A percentile compares a stretch with the other conserved stretches of the same genome.
Conservation (phyloP, 2,329 filamentous ascomycete genomes). For the Apiospora rasikravindrae region DNA sequence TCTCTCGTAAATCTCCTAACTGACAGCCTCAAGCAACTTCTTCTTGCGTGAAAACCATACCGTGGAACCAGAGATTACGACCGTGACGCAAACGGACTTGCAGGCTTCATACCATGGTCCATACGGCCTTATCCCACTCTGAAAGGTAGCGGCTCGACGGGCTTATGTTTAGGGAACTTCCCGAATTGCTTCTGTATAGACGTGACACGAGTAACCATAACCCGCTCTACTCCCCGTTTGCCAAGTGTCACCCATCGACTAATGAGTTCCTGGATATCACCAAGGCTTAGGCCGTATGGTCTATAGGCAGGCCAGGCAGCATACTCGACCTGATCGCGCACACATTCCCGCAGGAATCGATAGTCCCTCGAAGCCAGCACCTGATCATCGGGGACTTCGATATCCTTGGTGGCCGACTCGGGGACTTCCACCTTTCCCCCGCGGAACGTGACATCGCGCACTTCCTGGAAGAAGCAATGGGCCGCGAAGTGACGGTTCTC, state of each 20-base stretch:
- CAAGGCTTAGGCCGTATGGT: background rate
- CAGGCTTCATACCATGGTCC: no score
- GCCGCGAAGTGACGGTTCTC: background rate
- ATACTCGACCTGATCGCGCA: background rate
- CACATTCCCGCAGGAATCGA: background rate
- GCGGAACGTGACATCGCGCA: accelerated
- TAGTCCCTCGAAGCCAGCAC: background rate
- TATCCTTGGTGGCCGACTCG: background rate
- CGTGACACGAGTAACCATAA: background rate
- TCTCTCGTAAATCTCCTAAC: background rate
- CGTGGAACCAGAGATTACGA: background rate
- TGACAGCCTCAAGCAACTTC: background rate
- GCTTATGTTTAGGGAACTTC: background rate
- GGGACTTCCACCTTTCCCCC: background rate
- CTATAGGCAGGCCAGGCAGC: background rate
- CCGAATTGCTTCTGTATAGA: background rate
- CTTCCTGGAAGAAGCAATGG: background rate
- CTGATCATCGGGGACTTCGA: background rate
- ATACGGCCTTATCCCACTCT: no score
- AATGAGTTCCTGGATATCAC: background rate
- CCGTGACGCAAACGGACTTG: no score
- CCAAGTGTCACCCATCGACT: background rate
- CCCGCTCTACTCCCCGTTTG: background rate
- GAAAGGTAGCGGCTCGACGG: no score
- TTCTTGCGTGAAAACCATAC: background rate